Evolutionary conservation across 2,329 filamentous ascomycete genomes (phyloP), one percentile per base, ranked within the genome.

Genomic region (Aspergillus terreus): DNA sequence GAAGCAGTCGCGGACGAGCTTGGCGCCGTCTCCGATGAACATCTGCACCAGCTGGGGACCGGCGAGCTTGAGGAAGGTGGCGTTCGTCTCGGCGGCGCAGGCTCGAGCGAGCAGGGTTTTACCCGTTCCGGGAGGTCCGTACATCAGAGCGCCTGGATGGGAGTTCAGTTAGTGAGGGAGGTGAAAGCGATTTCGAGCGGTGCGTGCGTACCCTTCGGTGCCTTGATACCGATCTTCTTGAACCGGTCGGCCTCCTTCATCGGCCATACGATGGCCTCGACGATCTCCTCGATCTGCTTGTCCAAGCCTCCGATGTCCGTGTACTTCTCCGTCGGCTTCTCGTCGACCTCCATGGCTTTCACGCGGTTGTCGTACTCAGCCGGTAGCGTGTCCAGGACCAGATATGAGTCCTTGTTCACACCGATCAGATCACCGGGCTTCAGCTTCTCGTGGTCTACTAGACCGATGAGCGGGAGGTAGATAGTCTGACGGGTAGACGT

Each of bases 171-270:
- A 55, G n/a, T 59, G 14, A 30, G 14, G 33, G 30, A 36, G 35
- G 21, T 11, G 33, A 49, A 49, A 10, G 46, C 33, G 30, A 42
- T 12, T 11, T 15, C 14, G 21, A 7, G 23, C 53, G 35, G 52
- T 33, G 45, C 27, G 33, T 50, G 63, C 76, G 56, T 83, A 96
- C 94, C 94, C 78, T 99, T 99, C 12, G 94, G 94, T 38, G 94
- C 92, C 78, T 99, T 99, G 80, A 99, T 99, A 62, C 94, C 94
- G 66, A 99, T 96, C 82, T 96, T 97, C 82, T 96, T 97, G 79
- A 99, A 99, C 17, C 92, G 84, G 64, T 99, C 95, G 1, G 94
- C 92, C 76, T 99, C 92, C 82, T 97, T 97, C 94, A 99, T 99
- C 2, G 94, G 94, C 92, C 92, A 97, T 27, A 99, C 94, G 46